Conservation (phyloP, 108 stramenopile species). For the Skeletonema potamos region DNA sequence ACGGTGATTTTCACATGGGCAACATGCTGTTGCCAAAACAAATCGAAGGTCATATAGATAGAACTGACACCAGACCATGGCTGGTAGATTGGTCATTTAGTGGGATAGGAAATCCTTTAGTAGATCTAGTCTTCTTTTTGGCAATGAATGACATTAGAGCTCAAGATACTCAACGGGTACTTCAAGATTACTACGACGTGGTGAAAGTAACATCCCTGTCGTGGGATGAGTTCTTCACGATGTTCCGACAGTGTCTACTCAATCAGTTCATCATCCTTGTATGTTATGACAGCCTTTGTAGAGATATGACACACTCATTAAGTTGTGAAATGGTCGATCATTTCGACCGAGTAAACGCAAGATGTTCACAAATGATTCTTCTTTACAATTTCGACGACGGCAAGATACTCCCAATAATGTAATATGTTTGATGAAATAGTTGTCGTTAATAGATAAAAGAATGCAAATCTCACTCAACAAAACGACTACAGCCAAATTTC, state of each 20-base stretch:
- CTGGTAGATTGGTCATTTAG: constrained; percentile 50
- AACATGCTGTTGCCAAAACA: constrained; percentile 9
- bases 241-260: constrained; percentile 36
- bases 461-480: background rate
- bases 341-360: background rate
- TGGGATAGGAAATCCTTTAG: constrained; percentile 48
- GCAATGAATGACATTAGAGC: background rate
- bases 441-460: background rate
- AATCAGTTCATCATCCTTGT: constrained; percentile 48
- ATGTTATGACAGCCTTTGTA: constrained; percentile 39
- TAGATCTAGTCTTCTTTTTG: constrained; percentile 55
- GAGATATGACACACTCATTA: constrained; percentile 17
- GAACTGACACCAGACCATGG: background rate
- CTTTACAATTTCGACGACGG: background rate
- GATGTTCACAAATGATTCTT: constrained; percentile 1
- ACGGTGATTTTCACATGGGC: constrained; percentile 28
- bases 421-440: background rate
- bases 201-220: constrained; percentile 1
- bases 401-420: background rate
- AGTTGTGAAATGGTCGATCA: constrained; percentile 3
- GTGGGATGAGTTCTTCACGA: constrained; percentile 18
- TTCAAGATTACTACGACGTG: background rate
- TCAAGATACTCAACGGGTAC: background rate
- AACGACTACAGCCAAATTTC: constrained; percentile 60
- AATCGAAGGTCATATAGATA: constrained; percentile 6